phyloP scores from a whole-genome alignment of 2,329 filamentous ascomycete species.

The Trichoderma sp. region DNA sequence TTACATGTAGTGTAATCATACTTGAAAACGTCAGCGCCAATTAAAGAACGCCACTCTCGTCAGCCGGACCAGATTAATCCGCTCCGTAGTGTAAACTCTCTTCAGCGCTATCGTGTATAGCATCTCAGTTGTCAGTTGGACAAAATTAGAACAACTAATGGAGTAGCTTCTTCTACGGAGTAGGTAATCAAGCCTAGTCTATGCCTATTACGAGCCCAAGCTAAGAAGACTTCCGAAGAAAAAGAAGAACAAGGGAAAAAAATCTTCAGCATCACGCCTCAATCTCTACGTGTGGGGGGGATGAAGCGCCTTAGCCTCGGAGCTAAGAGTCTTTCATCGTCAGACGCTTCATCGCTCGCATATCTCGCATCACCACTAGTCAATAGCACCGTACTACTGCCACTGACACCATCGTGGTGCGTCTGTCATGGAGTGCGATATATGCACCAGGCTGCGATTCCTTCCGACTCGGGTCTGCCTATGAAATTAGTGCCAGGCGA shows the following conservation, averaged over 20 bases:
- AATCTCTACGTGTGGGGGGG: background rate
- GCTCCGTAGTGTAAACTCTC: conserved; percentile 13
- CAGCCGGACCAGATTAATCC: background rate
- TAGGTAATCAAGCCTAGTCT: background rate
- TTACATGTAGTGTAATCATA: background rate
- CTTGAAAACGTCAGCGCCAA: background rate
- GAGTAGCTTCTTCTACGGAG: no score
- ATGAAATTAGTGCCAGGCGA: background rate
- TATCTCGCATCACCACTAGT: background rate
- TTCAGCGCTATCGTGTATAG: background rate
- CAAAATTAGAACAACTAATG: background rate
- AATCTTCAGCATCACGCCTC: conserved; percentile 23
- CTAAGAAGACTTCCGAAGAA: background rate
- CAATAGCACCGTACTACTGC: background rate
- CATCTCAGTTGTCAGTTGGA: background rate
- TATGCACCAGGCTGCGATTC: background rate
- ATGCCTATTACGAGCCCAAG: conserved; percentile 2
- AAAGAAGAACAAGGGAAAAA: background rate
- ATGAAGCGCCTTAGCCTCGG: background rate
- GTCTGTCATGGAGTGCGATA: background rate
- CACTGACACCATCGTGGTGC: background rate
- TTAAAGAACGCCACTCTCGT: background rate
- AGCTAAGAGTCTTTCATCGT: conserved; percentile 3
- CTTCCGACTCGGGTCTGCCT: background rate
- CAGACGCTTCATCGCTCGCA: background rate